These are phyloP conservation scores for Pichia nanzhaoensis DNA, from an alignment of 805 yeast species.

Conservation along the genomic window DNA sequence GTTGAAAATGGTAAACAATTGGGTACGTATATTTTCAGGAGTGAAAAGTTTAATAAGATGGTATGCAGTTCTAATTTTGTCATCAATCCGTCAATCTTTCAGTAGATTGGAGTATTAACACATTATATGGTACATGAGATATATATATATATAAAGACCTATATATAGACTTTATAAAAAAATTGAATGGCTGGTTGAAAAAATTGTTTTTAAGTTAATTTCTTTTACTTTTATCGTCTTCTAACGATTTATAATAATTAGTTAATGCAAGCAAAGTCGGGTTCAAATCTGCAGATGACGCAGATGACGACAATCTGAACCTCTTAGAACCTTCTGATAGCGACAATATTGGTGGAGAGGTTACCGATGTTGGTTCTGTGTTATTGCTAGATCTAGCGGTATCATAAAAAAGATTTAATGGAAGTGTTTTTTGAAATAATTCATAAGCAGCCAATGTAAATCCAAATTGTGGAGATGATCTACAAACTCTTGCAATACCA, in stretches of 20 bases:
- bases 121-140: neutral
- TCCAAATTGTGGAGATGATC: constrained; percentile 98
- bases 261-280: constrained; percentile 21
- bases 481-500: constrained; percentile 86
- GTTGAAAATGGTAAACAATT: constrained; percentile 26
- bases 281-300: constrained; percentile 19
- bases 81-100: constrained; percentile 9
- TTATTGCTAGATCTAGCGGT: neutral
- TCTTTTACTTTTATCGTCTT: constrained; percentile 4
- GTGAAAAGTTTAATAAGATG: constrained; percentile 32
- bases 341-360: constrained; percentile 2
- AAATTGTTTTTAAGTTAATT: neutral
- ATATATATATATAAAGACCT: neutral
- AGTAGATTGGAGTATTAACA: neutral
- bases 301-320: constrained; percentile 27
- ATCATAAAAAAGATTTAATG: constrained; percentile 43
- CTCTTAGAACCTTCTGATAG: constrained; percentile 26
- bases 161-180: neutral
- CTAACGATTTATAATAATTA: constrained; percentile 13
- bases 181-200: neutral
- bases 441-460: constrained; percentile 97
- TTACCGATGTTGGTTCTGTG: constrained; percentile 19
- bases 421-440: constrained; percentile 71
- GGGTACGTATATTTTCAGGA: constrained; percentile 41
- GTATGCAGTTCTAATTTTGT: constrained; percentile 20